These are phyloP conservation scores for Wickerhamomyces sp. DNA, from an alignment of 1,139 yeast species.

Conservation along the genomic window DNA sequence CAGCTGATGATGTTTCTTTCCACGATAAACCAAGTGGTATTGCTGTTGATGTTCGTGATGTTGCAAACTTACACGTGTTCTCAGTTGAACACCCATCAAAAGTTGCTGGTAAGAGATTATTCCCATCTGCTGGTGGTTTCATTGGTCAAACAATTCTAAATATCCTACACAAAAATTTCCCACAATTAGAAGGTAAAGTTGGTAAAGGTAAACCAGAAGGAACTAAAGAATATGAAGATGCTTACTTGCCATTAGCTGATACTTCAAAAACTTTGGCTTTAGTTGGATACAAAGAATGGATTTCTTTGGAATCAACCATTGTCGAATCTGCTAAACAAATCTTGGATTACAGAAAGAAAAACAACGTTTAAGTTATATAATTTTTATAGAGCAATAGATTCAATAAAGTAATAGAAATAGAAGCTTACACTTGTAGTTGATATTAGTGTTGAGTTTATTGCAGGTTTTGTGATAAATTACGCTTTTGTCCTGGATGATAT, in stretches of 20 bases:
- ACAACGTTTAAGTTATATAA: neutral
- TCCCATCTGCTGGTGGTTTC: constrained; percentile 15
- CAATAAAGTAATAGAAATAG: neutral
- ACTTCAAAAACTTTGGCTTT: neutral
- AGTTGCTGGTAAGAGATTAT: constrained; percentile 33
- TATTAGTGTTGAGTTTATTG: no score
- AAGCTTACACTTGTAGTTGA: no score
- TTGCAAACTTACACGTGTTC: constrained; percentile 36
- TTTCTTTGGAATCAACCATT: neutral
- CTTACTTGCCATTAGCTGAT: neutral
- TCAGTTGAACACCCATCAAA: constrained; percentile 30
- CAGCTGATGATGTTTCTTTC: constrained; percentile 21
- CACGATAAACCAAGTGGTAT: constrained; percentile 20
- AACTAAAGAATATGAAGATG: constrained; percentile 16
- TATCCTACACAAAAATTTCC: constrained; percentile 27
- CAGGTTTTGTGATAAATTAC: no score
- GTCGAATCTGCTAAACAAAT: constrained; percentile 2
- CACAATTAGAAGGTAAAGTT: constrained; percentile 33
- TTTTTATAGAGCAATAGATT: no score
- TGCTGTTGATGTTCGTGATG: constrained; percentile 40
- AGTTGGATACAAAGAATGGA: neutral
- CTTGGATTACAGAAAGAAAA: neutral
- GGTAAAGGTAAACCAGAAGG: constrained; percentile 39
- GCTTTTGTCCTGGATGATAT: neutral
- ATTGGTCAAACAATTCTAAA: constrained; percentile 29